Percentiles rank a stretch among this genome's conserved stretches.
phyloP scores from a whole-genome alignment of 2,329 filamentous ascomycete species.

The Nothophaeocryptopus gaeumannii region DNA sequence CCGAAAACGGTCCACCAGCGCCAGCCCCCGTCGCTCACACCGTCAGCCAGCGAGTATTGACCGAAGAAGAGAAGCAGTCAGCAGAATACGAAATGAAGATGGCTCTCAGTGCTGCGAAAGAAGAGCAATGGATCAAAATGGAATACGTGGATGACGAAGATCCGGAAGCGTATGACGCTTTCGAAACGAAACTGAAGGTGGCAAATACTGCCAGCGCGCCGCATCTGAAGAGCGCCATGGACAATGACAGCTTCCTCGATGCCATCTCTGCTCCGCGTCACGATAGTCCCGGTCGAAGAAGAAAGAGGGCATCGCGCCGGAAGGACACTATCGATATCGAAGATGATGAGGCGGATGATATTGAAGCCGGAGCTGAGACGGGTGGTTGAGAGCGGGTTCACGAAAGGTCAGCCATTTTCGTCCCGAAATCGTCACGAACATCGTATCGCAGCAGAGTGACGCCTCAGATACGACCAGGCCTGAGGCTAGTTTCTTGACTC shows the following conservation, averaged over 20 bases:
- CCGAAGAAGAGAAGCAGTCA: constrained; percentile 58
- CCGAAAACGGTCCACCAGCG: constrained; percentile 32
- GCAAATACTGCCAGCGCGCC: constrained; percentile 44
- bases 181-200: constrained; percentile 69
- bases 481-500: no score
- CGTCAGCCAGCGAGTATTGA: constrained; percentile 27
- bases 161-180: constrained; percentile 70
- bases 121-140: constrained; percentile 77
- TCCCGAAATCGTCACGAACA: not conserved
- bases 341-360: constrained; percentile 22
- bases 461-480: no score
- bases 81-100: constrained; percentile 65
- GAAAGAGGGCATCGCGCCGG: constrained; percentile 36
- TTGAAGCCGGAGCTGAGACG: constrained; percentile 14
- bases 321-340: constrained; percentile 28
- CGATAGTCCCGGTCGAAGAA: constrained; percentile 37
- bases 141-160: constrained; percentile 79
- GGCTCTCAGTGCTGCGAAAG: constrained; percentile 73
- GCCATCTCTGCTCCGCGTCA: constrained; percentile 56
- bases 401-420: not conserved
- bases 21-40: constrained; percentile 38
- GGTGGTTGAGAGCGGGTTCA: constrained; percentile 1
- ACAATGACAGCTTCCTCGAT: constrained; percentile 61
- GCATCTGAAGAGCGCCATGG: constrained; percentile 54
- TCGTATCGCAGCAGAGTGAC: no score